Evolutionary conservation across 2,329 filamentous ascomycete genomes (phyloP), one percentile per base, ranked within the genome.

Genomic region (Helotiales sp.): DNA sequence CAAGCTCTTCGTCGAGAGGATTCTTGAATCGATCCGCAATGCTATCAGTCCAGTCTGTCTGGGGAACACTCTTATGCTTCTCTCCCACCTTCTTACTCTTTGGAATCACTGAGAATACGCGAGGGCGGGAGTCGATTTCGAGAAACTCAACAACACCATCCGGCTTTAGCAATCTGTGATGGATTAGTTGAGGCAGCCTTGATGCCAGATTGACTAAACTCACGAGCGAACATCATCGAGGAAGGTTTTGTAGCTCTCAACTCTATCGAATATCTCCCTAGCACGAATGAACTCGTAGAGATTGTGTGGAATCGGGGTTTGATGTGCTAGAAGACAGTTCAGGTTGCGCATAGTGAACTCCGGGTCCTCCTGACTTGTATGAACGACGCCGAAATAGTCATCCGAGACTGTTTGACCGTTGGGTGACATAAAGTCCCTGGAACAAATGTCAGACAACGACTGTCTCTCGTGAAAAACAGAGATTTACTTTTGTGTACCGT

Each of bases 61-160:
- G 63, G 22, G 71, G 22, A 34, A 49, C 15, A 43, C 74, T 77
- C 32, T 68, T 72, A 22, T 70, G 67, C 8, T 71, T 32, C 37
- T 66, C 50, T 7, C 37, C 61, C 3, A 59, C 22, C 50, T 55
- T 45, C 7, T 61, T 50, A 17, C 28, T 10, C 20, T 54, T 62
- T 6, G 17, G 30, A 22, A 32, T 55, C 13, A 55, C 52, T 6
- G 47, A 64, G 15, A 61, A 43, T 3, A 60, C 64, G 28, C 75
- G 71, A 20, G 75, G 75, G 58, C 75, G 65, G 22, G 73, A 71
- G 60, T 77, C 75, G 34, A 77, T 64, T 60, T 77, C 75, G 4
- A 75, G 58, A 32, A 77, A 77, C 61, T 77, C 75, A 20, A 77
- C 70, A 40, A 77, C 72, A 8, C 74, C 75, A 55, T 72, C 74